Evolutionary conservation across 805 yeast species (phyloP), one percentile per base, ranked within the genome.

Genomic region (Metschnikowia continentalis): DNA sequence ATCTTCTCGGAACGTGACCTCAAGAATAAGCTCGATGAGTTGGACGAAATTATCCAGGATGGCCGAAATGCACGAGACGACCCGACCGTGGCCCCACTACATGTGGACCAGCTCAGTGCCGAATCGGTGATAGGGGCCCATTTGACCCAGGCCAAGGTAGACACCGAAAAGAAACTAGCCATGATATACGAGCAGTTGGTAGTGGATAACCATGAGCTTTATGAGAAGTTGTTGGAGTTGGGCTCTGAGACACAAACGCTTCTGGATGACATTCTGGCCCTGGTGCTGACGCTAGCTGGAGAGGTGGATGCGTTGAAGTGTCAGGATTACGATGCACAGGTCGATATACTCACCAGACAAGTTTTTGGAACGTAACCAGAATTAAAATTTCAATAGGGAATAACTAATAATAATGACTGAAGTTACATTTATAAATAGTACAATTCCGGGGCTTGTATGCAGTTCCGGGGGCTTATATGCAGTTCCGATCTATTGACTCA

Each of bases 1-100:
- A 79, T 83, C 6, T 74, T 79, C 59, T 63, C 64, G 10, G 87
- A 83, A 49, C 60, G 79, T 14, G 69, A 73, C 35, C 60, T 80
- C 22, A 70, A 76, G 54, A 45, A 35, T 17, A 78, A 75, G 49
- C 64, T 80, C 45, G 65, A 79, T 54, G 74, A 72, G 47, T 63
- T 80, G 43, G 85, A 80, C 58, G 76, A 74, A 49, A 64, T 80
- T 15, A 70, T 80, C 13, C 64, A 67, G 32, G 64, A 62, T 11
- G 82, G 82, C 1, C 69, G 67, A 47, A 40, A 53, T n/a, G 55
- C 76, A 22, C 60, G 64, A 36, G 47, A 49, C 10, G 48, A 49
- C 3, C 59, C 54, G 14, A 22, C 47, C 2, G 57, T 54, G 7
- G 47, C 46, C 5, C 66, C 68, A 11, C 50, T 66, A 6, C 57